A percentile compares a stretch with the other conserved stretches of the same genome.
Conservation (phyloP, 1,139 yeast genomes). For the Debaryomyces robertsiae region DNA sequence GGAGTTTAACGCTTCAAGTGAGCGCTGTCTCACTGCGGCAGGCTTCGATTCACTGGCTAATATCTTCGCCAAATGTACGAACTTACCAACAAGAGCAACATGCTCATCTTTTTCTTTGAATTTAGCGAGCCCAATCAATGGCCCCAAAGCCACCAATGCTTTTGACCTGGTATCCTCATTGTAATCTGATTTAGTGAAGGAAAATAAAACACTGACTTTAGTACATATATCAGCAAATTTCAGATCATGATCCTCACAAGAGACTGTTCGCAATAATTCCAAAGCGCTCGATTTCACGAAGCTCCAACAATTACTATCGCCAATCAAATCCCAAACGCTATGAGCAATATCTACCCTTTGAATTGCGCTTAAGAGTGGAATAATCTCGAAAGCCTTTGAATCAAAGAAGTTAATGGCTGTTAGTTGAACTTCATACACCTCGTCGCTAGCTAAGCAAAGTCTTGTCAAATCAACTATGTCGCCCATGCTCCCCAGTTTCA, state of each 20-base stretch:
- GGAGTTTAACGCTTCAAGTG: slow-evolving; percentile 47
- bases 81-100: neutral
- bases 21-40: slow-evolving; percentile 48
- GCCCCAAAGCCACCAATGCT: slow-evolving; percentile 54
- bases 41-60: slow-evolving; percentile 47
- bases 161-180: slow-evolving; percentile 52
- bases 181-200: slow-evolving; percentile 22
- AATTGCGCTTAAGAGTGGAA: neutral
- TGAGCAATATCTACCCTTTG: slow-evolving; percentile 13
- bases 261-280: slow-evolving; percentile 32
- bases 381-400: slow-evolving; percentile 14
- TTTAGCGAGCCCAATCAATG: slow-evolving; percentile 26
- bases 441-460: slow-evolving; percentile 34
- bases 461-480: slow-evolving; percentile 26
- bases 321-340: slow-evolving; percentile 30
- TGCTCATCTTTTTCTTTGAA: neutral
- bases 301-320: slow-evolving; percentile 36
- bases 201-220: slow-evolving; percentile 24
- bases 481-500: slow-evolving; percentile 16
- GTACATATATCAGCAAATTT: slow-evolving; percentile 12
- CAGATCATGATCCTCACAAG: slow-evolving; percentile 13
- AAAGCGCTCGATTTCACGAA: slow-evolving; percentile 47
- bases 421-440: slow-evolving; percentile 53
- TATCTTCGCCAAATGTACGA: slow-evolving; percentile 26
- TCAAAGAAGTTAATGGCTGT: slow-evolving; percentile 37